phyloP scores from a whole-genome alignment of 2,329 filamentous ascomycete species.

The Botrytis paeoniae region DNA sequence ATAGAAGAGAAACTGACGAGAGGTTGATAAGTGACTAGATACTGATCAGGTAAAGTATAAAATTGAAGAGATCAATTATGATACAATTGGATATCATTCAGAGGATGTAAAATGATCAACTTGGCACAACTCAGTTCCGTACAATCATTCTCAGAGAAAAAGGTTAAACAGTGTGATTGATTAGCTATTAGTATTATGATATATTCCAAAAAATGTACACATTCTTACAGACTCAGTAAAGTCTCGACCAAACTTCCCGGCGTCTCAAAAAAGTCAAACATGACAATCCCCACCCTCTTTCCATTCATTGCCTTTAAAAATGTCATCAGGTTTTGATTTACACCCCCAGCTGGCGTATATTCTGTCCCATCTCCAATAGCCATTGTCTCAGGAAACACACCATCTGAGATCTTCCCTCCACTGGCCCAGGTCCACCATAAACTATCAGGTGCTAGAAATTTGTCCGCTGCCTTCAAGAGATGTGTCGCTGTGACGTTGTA shows the following conservation, averaged over 20 bases:
- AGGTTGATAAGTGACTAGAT: rapidly evolving
- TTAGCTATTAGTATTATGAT: background rate
- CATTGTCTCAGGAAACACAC: slow-evolving; percentile 45
- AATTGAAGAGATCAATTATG: background rate
- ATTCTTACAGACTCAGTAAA: slow-evolving; percentile 36
- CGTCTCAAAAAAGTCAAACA: slow-evolving; percentile 51
- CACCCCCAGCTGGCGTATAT: slow-evolving; percentile 42
- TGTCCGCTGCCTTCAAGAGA: slow-evolving; percentile 40
- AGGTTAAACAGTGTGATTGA: background rate
- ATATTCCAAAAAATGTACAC: background rate
- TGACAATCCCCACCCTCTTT: slow-evolving; percentile 49
- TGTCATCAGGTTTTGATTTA: slow-evolving; percentile 45
- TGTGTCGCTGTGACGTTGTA: slow-evolving; percentile 44
- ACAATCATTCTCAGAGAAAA: background rate
- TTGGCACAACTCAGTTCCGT: background rate
- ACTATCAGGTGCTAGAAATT: slow-evolving; percentile 34
- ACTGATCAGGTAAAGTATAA: background rate
- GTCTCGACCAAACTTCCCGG: slow-evolving; percentile 43
- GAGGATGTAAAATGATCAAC: background rate
- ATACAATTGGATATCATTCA: background rate
- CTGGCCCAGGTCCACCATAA: slow-evolving; percentile 50
- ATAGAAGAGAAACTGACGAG: background rate
- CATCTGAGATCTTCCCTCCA: slow-evolving; percentile 43
- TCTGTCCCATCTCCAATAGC: slow-evolving; percentile 44
- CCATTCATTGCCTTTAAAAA: slow-evolving; percentile 41